Conservation (phyloP, 371 early-diverging fungal species). For the Haplosporangium sp. region DNA sequence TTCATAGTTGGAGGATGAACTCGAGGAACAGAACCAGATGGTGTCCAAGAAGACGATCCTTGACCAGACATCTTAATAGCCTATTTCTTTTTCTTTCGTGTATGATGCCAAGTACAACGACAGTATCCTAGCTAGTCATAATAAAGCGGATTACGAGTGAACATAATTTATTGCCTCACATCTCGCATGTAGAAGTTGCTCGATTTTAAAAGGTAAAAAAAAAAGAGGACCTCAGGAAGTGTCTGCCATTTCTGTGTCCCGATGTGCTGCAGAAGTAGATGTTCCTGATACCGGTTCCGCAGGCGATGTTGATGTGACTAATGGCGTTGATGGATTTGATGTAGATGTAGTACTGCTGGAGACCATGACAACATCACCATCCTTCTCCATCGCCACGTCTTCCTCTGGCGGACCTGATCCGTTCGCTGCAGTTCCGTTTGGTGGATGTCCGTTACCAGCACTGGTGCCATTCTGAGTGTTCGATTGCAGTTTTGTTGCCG, state of each 20-base stretch:
- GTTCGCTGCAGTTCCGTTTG: constrained; percentile 1
- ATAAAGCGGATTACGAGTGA: no score
- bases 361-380: constrained; percentile 42
- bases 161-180: no score
- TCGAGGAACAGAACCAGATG: constrained; percentile 24
- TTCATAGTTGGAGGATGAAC: constrained; percentile 29
- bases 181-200: no score
- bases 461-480: not conserved
- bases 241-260: constrained; percentile 45
- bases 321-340: not conserved
- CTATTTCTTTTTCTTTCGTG: no score
- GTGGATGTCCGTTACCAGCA: constrained; percentile 5
- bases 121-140: no score
- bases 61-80: no score
- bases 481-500: constrained; percentile 36
- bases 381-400: constrained; percentile 15
- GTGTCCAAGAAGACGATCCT: constrained; percentile 37
- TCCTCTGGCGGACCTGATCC: not conserved
- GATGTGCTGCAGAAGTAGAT: not conserved
- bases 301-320: not conserved
- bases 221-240: constrained; percentile 12
- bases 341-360: not conserved
- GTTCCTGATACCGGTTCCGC: not conserved
- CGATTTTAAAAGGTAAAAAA: not conserved
- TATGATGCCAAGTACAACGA: no score